These are phyloP conservation scores for Bathelium albidoporum DNA, from an alignment of 495 filamentous ascomycete species.

Conservation along the genomic window DNA sequence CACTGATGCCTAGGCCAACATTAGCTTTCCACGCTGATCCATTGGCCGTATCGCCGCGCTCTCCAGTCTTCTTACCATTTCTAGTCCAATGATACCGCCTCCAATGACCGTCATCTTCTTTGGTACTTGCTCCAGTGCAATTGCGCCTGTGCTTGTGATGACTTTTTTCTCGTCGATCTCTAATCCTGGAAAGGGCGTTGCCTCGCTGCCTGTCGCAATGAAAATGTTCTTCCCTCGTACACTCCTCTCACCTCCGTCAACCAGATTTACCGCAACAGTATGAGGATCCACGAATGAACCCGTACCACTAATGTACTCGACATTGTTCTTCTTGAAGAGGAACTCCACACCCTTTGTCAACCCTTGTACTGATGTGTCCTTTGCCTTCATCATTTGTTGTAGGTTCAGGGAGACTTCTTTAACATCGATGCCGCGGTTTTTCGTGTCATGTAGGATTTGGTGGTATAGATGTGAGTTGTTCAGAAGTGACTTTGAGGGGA, in stretches of 20 bases:
- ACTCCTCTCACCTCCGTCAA: constrained; percentile 80
- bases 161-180: constrained; percentile 96
- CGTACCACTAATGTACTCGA: constrained; percentile 91
- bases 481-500: constrained; percentile 96
- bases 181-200: constrained; percentile 91
- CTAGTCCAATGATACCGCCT: constrained; percentile 95
- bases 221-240: constrained; percentile 90
- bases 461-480: constrained; percentile 99
- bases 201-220: constrained; percentile 89
- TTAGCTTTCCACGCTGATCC: constrained; percentile 6
- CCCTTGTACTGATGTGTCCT: constrained; percentile 78
- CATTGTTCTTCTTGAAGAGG: constrained; percentile 96
- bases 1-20: constrained; percentile 59
- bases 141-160: constrained; percentile 89
- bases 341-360: constrained; percentile 97
- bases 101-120: constrained; percentile 98
- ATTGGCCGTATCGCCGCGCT: neutral
- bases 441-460: constrained; percentile 91
- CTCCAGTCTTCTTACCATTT: constrained; percentile 56
- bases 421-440: constrained; percentile 93
- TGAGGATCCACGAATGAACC: constrained; percentile 80
- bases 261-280: constrained; percentile 79
- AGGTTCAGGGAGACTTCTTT: constrained; percentile 95
- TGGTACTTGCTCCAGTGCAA: constrained; percentile 78
- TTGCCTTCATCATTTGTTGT: constrained; percentile 92